Evolutionary conservation across 495 filamentous ascomycete genomes (phyloP).

Genomic region (Neurospora sp.): DNA sequence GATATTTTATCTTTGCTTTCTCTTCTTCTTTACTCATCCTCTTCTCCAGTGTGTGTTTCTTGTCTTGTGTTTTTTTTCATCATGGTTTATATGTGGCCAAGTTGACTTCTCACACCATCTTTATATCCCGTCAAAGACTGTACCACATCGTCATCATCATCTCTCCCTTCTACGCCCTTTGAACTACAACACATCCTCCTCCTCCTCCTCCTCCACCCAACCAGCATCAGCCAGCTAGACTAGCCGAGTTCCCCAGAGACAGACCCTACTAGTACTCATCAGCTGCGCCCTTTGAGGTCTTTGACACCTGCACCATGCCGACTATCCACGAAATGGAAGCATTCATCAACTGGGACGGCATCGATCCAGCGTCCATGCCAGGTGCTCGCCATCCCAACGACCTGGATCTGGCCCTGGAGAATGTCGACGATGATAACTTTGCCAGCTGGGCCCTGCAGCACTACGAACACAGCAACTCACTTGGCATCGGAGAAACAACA

Average conservation of each 20-base stretch:
- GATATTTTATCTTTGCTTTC: background rate
- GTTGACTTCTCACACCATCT: background rate
- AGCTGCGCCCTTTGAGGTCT: conserved; percentile 8
- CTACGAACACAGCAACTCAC: conserved; percentile 25
- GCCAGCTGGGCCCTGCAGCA: conserved; percentile 41
- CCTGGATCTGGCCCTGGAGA: conserved; percentile 34
- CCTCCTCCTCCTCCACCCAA: background rate
- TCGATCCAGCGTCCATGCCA: conserved; percentile 17
- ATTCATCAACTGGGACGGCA: conserved; percentile 39
- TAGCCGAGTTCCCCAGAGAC: background rate
- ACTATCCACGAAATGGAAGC: conserved; percentile 27
- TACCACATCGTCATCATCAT: background rate
- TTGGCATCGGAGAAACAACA: conserved; percentile 2
- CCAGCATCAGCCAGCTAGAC: background rate
- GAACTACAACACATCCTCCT: background rate
- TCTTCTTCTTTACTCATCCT: background rate
- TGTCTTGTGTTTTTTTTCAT: background rate
- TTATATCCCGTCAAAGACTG: background rate
- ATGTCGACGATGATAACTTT: conserved; percentile 38
- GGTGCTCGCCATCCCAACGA: conserved; percentile 20
- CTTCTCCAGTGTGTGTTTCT: background rate
- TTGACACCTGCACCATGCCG: conserved; percentile 7
- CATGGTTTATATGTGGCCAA: background rate
- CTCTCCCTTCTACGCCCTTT: background rate
- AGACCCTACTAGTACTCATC: background rate